These are phyloP conservation scores for Boechera divaricarpa DNA, from an alignment of 345 rosid species.

Conservation along the genomic window DNA sequence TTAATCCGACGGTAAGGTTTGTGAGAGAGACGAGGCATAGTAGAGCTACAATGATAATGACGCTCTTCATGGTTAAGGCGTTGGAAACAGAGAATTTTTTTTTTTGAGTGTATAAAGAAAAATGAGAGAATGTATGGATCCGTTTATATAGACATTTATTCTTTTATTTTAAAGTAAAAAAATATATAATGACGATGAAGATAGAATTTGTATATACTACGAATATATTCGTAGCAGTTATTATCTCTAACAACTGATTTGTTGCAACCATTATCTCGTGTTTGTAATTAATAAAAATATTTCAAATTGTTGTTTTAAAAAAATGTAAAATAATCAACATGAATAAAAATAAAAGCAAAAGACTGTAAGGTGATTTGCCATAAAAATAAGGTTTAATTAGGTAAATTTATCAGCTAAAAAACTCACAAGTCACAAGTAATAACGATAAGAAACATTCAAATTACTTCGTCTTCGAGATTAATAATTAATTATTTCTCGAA, in stretches of 20 bases:
- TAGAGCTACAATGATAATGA: slow-evolving; percentile 25
- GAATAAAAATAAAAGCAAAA: neutral
- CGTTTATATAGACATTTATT: slow-evolving; percentile 32
- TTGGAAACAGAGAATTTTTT: neutral
- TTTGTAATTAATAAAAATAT: neutral
- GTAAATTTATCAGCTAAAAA: neutral
- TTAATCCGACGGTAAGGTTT: slow-evolving; percentile 23
- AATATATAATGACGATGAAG: neutral
- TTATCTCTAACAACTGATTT: slow-evolving; percentile 1
- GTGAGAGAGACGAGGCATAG: slow-evolving; percentile 36
- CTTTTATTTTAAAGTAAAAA: neutral
- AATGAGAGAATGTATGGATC: slow-evolving; percentile 16
- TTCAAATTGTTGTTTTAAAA: neutral
- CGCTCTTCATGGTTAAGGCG: slow-evolving; percentile 34
- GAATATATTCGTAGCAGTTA: slow-evolving; percentile 4
- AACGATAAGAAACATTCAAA: slow-evolving; percentile 1
- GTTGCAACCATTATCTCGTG: slow-evolving; percentile 8
- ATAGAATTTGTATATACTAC: slow-evolving; percentile 1
- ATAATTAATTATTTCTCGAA: neutral
- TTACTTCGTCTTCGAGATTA: neutral
- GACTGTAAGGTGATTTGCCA: neutral
- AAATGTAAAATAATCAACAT: neutral
- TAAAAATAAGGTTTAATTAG: neutral
- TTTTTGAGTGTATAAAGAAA: neutral
- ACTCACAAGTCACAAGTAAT: neutral